Base-by-base conservation (phyloP, 177 flowering plant species). In the Tripterygium wilfordii region DNA sequence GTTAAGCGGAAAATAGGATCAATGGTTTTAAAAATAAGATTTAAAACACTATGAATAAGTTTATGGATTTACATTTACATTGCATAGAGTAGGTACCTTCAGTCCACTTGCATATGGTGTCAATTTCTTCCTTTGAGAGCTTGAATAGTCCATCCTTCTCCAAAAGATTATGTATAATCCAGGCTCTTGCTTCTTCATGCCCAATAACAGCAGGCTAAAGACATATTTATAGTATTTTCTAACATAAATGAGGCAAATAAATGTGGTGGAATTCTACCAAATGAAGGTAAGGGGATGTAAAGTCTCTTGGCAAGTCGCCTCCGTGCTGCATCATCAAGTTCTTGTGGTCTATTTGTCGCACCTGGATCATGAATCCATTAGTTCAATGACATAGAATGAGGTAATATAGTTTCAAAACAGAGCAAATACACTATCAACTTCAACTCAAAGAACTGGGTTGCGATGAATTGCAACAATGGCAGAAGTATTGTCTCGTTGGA, bases 271-370 rank as follows among this genome's bases (percentile, higher is more conserved):
- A 26, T 32, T 32, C 42, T 53, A 92, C 99, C 99, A 69, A 87
- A 69, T 27, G 96, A 81, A 60, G 99, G 99, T 14, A 94, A 86
- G 54, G 99, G 99, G 37, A 87, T 87, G 58, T 94, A 92, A 3
- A 89, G 87, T 40, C 95, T 76, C 67, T 94, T 94, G 35, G 97
- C 84, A 44, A 94, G 95, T 58, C 97, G 78, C 61, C 97, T 76
- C 59, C 99, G 66, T 43, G 99, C 99, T 49, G 99, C 99, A 64
- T 94, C 99, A 69, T 94, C 97, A 40, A 94, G 96, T 61, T 89
- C 99, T 59, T 89, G 99, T 35, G 99, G 97, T 53, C 99, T 78
- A 72, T 94, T 94, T 51, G 99, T 94, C 54, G 99, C 99, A 56
- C 99, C 99, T 94, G 76, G 29, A 60, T 1, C n/a, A n/a, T n/a